Evolutionary conservation across 2,329 filamentous ascomycete species (phyloP), one percentile per base, ranked within the genome.

Genomic region (Aspergillus pseudoglaucus): DNA sequence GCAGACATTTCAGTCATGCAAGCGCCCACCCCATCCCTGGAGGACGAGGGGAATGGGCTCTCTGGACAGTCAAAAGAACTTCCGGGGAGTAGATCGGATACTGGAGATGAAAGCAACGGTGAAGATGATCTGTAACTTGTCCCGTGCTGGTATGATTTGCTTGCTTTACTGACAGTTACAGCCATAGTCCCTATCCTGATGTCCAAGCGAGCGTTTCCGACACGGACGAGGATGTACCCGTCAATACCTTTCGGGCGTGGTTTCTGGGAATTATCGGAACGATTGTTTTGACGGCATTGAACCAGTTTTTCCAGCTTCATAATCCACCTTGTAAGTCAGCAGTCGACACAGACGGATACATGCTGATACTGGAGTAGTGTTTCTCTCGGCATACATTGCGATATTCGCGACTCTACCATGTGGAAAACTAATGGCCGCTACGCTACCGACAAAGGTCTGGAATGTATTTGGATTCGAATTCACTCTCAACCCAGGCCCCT

Each of bases 241-340:
- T 50, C 32, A 58, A 56, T 30, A 59, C 55, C n/a, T 54, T 59
- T 37, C 54, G 57, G 35, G 70, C 65, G n/a, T 75, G 72, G 72
- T 50, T 68, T 15, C 55, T 75, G 0, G 72, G 72, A 1, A 61
- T 74, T 37, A 57, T 68, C 2, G 44, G 45, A 7, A 49, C 50
- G 6, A 41, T 55, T 20, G 12, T 57, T 15, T 33, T 55, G 7
- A 50, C 46, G 5, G 53, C 46, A 1, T 33, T 57, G 37, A 57
- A 57, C 20, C 53, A 55, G 41, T 49, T 57, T 38, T 55, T 57
- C 42, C 44, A 45, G 25, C 18, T 52, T 20, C 46, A 44, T 49
- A 30, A 48, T 43, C 45, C 53, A 33, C 47, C 54, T 17, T n/a
- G 42, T 52, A 17, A 51, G 40, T 39, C 9, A 17, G 9, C 17